Evolutionary conservation across 2,329 filamentous ascomycete species (phyloP).

Genomic region (Xylaria sp.): DNA sequence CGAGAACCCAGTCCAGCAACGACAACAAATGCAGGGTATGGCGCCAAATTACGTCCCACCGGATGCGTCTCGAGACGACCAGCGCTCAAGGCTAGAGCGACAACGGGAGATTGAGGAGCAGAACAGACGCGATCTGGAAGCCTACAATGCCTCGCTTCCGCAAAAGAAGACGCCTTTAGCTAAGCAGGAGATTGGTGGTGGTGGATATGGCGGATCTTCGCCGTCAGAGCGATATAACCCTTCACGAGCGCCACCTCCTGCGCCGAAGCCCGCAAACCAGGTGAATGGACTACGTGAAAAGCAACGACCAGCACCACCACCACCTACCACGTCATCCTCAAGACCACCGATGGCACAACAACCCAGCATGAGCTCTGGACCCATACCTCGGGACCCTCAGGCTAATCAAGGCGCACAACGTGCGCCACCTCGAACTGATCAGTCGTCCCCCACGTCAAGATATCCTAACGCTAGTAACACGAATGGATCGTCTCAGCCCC

Average conservation of each 20-base stretch:
- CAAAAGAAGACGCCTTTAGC: conserved; percentile 83
- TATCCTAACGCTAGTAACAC: conserved; percentile 66
- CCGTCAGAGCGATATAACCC: conserved; percentile 81
- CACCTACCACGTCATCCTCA: conserved; percentile 59
- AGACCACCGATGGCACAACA: conserved; percentile 64
- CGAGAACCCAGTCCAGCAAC: conserved; percentile 61
- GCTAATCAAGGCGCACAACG: conserved; percentile 55
- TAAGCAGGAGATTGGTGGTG: conserved; percentile 85
- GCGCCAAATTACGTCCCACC: conserved; percentile 65
- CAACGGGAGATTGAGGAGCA: conserved; percentile 72
- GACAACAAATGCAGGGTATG: conserved; percentile 68
- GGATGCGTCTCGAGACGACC: conserved; percentile 64
- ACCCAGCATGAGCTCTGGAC: conserved; percentile 58
- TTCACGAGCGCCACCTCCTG: conserved; percentile 82
- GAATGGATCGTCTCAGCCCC: conserved; percentile 62
- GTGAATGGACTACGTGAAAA: conserved; percentile 66
- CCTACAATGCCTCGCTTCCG: conserved; percentile 89
- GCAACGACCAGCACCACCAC: conserved; percentile 84
- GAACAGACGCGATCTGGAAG: conserved; percentile 80
- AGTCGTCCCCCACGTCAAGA: conserved; percentile 64
- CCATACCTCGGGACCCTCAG: conserved; percentile 54
- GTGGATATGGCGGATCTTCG: conserved; percentile 63
- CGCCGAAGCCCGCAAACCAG: conserved; percentile 71
- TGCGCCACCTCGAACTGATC: conserved; percentile 58
- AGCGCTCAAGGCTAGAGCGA: conserved; percentile 70